These are phyloP conservation scores for Fraxinus quadrangulata DNA, from an alignment of 257 asterid species.

Conservation along the genomic window DNA sequence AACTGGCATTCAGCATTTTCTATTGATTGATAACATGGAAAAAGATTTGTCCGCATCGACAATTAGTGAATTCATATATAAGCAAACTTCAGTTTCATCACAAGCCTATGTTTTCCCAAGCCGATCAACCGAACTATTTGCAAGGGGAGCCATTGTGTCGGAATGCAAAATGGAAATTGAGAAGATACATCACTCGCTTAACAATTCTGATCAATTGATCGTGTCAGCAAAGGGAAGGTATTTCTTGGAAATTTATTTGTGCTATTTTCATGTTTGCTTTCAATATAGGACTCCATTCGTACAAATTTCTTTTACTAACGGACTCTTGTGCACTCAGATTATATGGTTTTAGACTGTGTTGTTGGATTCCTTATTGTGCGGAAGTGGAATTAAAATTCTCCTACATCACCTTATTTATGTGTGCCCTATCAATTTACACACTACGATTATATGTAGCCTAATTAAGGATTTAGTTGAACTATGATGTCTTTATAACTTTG, in stretches of 20 bases:
- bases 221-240: slow-evolving; percentile 1
- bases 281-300: not conserved
- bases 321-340: not conserved
- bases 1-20: not conserved
- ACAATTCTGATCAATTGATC: not conserved
- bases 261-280: not conserved
- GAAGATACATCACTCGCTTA: not conserved
- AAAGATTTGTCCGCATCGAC: not conserved
- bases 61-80: not conserved
- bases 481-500: not conserved
- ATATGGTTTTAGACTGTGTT: not conserved
- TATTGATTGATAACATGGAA: not conserved
- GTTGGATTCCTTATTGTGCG: not conserved
- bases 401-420: not conserved
- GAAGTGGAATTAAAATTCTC: no score
- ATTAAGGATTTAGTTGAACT: not conserved
- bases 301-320: not conserved
- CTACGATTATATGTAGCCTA: not conserved
- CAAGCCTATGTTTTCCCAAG: slow-evolving; percentile 1
- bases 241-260: not conserved
- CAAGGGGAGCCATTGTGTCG: not conserved
- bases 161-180: not conserved
- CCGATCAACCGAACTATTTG: not conserved
- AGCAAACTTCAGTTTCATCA: not conserved
- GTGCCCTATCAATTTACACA: not conserved